Base-by-base conservation (phyloP, 2,329 filamentous ascomycete species). In the Nothophoma quercina region DNA sequence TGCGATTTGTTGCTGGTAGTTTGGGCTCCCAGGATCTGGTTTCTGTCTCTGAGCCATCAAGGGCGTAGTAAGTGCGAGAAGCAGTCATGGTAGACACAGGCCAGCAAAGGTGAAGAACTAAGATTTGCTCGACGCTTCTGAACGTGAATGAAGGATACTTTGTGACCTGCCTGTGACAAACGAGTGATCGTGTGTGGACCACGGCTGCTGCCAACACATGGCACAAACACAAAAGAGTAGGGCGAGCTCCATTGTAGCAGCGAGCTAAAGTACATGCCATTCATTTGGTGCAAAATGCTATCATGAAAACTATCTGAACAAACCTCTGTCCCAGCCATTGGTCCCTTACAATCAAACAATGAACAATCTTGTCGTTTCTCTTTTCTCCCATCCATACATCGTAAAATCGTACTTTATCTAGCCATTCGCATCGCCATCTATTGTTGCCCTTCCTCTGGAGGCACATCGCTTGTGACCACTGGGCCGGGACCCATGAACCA, bases 1-100 rank as follows among this genome's bases (percentile, higher is more conserved):
- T 44, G 64, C 58, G 5, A 64, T 55, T 51, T 57, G 42, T 21
- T 45, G 51, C 23, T 53, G 59, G 41, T 56, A 64, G 5, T 33
- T 21, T 19, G 56, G 51, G 22, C 56, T 28, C 19, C 26, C n/a
- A 10, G 46, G 38, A 23, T 46, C 16, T 18, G 59, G 55, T 39
- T 50, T 62, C 3, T 15, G 4, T 18, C 7, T 7, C 4, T 52
- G 29, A 2, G 19, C 23, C 48, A 45, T 51, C 5, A 7, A 19
- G 3, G 16, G 13, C 40, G 29, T 13, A 9, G 23, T 3, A 12
- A 15, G 7, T 5, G 16, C 8, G 13, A 42, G 18, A 5, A 25
- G n/a, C 12, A 36, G 34, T 15, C 32, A 34, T 34, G 16, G n/a
- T 34, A 34, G 32, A 19, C 7, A 32, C 7, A 9, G 8, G 12